These are phyloP conservation scores for Carex littledalei DNA, from an alignment of 176 grass and related monocot genomes.

Conservation along the genomic window DNA sequence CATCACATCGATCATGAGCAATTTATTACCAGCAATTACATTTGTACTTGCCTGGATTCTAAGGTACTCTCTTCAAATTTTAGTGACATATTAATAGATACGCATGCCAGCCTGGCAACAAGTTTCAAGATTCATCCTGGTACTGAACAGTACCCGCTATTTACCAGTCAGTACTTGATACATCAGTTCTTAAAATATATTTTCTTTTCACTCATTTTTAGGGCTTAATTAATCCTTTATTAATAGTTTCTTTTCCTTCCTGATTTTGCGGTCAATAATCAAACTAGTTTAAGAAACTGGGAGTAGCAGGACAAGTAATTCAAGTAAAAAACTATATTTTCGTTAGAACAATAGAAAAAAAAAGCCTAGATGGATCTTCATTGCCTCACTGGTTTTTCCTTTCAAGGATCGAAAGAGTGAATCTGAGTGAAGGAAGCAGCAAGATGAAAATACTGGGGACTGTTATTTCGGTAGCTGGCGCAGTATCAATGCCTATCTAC, in stretches of 20 bases:
- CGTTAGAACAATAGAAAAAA: neutral
- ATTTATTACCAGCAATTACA: slow-evolving; percentile 31
- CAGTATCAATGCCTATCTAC: slow-evolving; percentile 31
- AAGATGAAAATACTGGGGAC: slow-evolving; percentile 27
- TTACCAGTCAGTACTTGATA: neutral
- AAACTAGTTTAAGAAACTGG: neutral
- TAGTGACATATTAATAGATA: neutral
- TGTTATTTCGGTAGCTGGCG: slow-evolving; percentile 19
- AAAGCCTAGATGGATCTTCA: neutral
- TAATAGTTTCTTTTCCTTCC: neutral
- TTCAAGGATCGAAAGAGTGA: slow-evolving; percentile 33
- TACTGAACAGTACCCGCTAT: neutral
- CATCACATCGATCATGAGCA: slow-evolving; percentile 15
- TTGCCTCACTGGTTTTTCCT: neutral
- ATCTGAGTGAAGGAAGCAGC: slow-evolving; percentile 22
- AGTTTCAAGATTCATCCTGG: neutral
- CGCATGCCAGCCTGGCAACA: neutral
- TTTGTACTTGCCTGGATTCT: slow-evolving; percentile 17
- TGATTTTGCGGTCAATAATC: neutral
- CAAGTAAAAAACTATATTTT: neutral
- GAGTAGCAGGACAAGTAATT: neutral
- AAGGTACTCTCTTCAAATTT: slow-evolving; percentile 1
- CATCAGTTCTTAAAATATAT: neutral
- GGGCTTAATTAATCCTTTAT: neutral
- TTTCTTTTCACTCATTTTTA: neutral